These are phyloP conservation scores for Luzula sylvatica DNA, from an alignment of 176 grass and related monocot species.

Conservation along the genomic window DNA sequence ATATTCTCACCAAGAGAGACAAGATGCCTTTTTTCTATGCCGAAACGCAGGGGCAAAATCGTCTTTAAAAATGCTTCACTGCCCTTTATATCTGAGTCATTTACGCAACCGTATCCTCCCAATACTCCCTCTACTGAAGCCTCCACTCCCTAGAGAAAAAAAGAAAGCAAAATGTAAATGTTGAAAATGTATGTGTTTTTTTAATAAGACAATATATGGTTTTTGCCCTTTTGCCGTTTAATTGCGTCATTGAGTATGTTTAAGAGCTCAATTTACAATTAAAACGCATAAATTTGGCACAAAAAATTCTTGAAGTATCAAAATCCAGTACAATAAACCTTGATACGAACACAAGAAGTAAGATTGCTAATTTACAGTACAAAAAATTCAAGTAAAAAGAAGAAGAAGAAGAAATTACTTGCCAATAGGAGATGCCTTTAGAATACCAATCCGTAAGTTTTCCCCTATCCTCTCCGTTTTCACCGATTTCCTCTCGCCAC, in stretches of 20 bases:
- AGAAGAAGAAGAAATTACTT: conserved; percentile 43
- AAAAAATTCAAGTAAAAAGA: background rate
- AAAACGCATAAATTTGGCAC: background rate
- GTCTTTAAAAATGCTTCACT: conserved; percentile 80
- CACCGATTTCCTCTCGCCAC: conserved; percentile 74
- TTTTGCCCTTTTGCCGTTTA: too few relatives aligned
- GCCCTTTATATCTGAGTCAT: conserved; percentile 79
- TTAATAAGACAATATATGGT: too few relatives aligned
- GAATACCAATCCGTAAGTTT: conserved; percentile 78
- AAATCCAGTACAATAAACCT: too few relatives aligned
- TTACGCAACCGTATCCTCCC: conserved; percentile 82
- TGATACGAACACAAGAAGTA: too few relatives aligned
- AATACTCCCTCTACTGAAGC: conserved; percentile 86
- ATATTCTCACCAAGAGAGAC: conserved; percentile 59
- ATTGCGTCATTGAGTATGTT: too few relatives aligned
- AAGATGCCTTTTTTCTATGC: conserved; percentile 40
- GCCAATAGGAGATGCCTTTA: conserved; percentile 95
- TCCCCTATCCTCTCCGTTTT: background rate
- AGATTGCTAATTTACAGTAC: too few relatives aligned
- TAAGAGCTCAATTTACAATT: conserved; percentile 3
- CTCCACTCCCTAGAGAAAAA: conserved; percentile 52
- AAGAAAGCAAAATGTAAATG: conserved; percentile 11
- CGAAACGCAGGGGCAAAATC: conserved; percentile 52
- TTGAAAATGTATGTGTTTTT: too few relatives aligned
- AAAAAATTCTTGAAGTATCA: too few relatives aligned